Evolutionary conservation across 371 early-diverging fungal species (phyloP).

Genomic region (Capniomyces stellatus): DNA sequence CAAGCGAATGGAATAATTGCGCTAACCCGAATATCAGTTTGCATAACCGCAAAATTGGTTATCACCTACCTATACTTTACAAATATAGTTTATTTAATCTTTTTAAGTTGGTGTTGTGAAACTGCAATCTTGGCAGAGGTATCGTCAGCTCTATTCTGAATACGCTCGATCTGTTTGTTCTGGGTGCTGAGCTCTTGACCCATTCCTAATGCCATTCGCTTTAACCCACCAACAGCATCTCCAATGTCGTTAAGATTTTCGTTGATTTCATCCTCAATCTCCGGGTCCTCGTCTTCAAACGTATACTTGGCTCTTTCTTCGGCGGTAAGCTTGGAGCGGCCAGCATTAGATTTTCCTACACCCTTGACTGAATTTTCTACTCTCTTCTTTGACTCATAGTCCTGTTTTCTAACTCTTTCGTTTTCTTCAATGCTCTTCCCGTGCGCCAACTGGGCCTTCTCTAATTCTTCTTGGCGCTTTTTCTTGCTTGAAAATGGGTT

Average conservation of each 20-base stretch:
- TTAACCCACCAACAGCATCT: constrained; percentile 38
- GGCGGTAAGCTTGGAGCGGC: neutral
- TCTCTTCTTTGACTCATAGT: constrained; percentile 31
- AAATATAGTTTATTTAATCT: constrained; percentile 17
- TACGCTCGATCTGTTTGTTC: constrained; percentile 22
- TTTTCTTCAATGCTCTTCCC: constrained; percentile 17
- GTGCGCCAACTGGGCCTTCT: constrained; percentile 16
- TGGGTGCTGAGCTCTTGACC: constrained; percentile 54
- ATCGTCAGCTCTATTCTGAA: constrained; percentile 11
- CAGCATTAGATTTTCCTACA: neutral
- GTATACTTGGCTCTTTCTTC: constrained; percentile 41
- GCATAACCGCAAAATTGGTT: too few relatives aligned
- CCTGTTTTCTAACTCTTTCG: constrained; percentile 28
- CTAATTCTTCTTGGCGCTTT: constrained; percentile 30
- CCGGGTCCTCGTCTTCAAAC: constrained; percentile 43
- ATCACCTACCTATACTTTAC: too few relatives aligned
- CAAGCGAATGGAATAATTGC: too few relatives aligned
- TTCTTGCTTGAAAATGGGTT: constrained; percentile 41
- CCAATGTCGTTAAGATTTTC: constrained; percentile 49
- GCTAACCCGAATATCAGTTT: too few relatives aligned
- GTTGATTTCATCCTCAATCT: constrained; percentile 64
- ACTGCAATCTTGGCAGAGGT: constrained; percentile 20
- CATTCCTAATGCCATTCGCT: constrained; percentile 56
- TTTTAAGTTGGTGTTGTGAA: constrained; percentile 17
- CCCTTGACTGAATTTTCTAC: constrained; percentile 18